These are phyloP conservation scores for Cryptococcus hybrid DNA, from an alignment of 1,284 basidiomycete species.

Conservation along the genomic window DNA sequence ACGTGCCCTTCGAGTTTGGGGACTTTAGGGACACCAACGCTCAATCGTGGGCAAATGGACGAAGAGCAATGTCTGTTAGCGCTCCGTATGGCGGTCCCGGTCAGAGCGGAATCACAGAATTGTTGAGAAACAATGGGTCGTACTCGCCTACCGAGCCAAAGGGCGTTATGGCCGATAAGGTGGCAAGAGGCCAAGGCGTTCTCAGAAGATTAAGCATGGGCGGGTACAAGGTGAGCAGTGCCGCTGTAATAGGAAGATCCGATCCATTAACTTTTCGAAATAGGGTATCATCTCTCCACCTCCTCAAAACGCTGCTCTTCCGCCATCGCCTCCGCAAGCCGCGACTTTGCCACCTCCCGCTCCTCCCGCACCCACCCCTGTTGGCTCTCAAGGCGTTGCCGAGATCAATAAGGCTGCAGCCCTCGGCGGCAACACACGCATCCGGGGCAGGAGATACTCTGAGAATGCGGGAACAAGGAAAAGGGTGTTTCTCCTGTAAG, in stretches of 20 bases:
- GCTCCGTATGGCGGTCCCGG: neutral
- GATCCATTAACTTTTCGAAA: neutral
- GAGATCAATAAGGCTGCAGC: constrained; percentile 13
- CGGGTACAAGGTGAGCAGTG: constrained; percentile 27
- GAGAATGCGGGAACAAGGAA: constrained; percentile 31
- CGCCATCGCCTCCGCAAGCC: constrained; percentile 8
- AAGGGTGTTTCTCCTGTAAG: constrained; percentile 47
- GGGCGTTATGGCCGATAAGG: constrained; percentile 35
- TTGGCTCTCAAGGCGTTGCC: constrained; percentile 4
- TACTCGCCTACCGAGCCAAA: constrained; percentile 1
- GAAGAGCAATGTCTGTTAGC: constrained; percentile 33
- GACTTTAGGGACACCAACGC: constrained; percentile 32
- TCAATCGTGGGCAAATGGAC: constrained; percentile 27
- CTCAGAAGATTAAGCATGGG: constrained; percentile 39
- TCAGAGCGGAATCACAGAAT: constrained; percentile 18
- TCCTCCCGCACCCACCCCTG: constrained; percentile 3
- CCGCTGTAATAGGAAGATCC: neutral
- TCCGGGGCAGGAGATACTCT: constrained; percentile 31
- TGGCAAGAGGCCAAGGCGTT: constrained; percentile 41
- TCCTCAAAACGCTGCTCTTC: constrained; percentile 5
- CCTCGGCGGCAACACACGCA: constrained; percentile 6
- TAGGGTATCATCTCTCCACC: constrained; percentile 11
- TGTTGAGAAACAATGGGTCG: constrained; percentile 16
- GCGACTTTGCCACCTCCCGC: constrained; percentile 1
- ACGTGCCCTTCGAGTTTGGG: constrained; percentile 42